A percentile compares a stretch with the other conserved stretches of the same genome.
phyloP scores from a whole-genome alignment of 2,329 filamentous ascomycete genomes.

The Cladophialophora psammophila region DNA sequence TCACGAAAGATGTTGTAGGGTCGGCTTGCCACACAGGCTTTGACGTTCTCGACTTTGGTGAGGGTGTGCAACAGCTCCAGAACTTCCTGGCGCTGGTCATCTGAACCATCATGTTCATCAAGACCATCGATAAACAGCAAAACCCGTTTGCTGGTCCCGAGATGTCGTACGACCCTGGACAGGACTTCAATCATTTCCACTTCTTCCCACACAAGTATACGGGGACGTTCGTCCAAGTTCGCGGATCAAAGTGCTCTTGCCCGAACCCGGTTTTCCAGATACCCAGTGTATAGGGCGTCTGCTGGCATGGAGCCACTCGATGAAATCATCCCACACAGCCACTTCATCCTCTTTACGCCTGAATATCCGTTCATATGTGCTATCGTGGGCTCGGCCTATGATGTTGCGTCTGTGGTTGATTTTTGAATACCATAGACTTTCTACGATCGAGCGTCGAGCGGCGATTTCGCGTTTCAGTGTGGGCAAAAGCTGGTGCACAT shows the following conservation, averaged over 20 bases:
- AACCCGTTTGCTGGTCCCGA: constrained; percentile 4
- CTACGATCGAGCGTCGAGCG: background rate
- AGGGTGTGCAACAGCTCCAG: constrained; percentile 15
- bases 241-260: constrained; percentile 52
- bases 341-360: background rate
- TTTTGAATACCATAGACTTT: constrained; percentile 1
- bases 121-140: constrained; percentile 26
- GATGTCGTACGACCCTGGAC: background rate
- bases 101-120: constrained; percentile 24
- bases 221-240: constrained; percentile 7
- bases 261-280: constrained; percentile 52
- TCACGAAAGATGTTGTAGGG: constrained; percentile 27
- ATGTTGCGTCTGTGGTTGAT: background rate
- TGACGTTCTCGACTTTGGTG: constrained; percentile 7
- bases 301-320: background rate
- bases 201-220: background rate
- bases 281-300: constrained; percentile 60
- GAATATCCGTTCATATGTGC: constrained; percentile 13
- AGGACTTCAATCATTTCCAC: background rate
- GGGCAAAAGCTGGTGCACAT: background rate
- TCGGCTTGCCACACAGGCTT: constrained; percentile 28
- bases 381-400: background rate
- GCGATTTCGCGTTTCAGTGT: background rate
- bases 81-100: constrained; percentile 21
- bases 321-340: constrained; percentile 2